A percentile compares a stretch with the other conserved stretches of the same genome.
phyloP scores from a whole-genome alignment of 441 rosid species.

The Erodium texanum region DNA sequence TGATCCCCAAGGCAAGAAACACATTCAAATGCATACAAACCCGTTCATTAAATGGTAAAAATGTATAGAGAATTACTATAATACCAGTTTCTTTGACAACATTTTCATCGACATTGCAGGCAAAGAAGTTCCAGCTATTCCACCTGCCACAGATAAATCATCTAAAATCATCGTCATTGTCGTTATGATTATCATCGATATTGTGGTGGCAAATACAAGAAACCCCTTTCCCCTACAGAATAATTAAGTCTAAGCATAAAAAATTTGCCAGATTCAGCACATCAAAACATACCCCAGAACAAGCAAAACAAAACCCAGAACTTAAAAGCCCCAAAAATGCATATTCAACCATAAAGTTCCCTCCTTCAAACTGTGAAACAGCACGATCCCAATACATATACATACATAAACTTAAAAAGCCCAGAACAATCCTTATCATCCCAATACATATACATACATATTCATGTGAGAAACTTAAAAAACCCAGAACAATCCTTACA shows the following conservation, averaged over 20 bases:
- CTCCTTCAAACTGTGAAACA: neutral
- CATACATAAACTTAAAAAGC: too few relatives aligned
- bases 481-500: neutral
- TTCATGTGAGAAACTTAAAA: too few relatives aligned
- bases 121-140: slow-evolving; percentile 99
- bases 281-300: neutral
- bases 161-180: neutral
- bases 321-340: neutral
- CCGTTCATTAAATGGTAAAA: neutral
- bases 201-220: neutral
- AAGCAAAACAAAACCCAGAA: neutral
- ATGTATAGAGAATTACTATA: neutral
- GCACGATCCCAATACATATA: too few relatives aligned
- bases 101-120: slow-evolving; percentile 69
- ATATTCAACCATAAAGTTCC: neutral
- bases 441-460: too few relatives aligned
- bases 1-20: too few relatives aligned
- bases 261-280: neutral
- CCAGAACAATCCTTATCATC: too few relatives aligned
- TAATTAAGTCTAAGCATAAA: neutral
- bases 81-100: slow-evolving; percentile 78
- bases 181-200: neutral
- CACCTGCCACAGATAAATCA: slow-evolving; percentile 47
- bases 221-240: neutral
- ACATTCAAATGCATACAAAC: neutral